Base-by-base conservation (phyloP, 192 early-diverging fungal species). In the Coemansia sp. region DNA sequence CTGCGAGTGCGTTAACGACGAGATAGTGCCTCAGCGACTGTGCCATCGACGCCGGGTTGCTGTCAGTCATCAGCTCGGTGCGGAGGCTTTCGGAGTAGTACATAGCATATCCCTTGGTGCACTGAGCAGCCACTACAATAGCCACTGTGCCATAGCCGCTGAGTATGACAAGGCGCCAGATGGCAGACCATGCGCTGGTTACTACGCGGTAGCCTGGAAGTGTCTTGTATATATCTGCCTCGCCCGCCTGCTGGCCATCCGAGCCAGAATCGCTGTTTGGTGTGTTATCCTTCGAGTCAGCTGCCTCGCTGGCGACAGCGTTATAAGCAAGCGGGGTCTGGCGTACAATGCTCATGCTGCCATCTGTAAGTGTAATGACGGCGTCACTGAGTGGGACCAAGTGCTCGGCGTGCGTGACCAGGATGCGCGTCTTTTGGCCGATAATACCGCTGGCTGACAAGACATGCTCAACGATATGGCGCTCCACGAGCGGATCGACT, bases 401-500 rank as follows among this genome's bases (percentile, higher is more conserved):
- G 53, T 79, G 77, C 27, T 59, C 54, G 12, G 82, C 79, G 69
- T 89, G 87, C 2, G 89, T 87, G 38, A 89, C 79, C 2, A 88
- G 72, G 11, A 91, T 65, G 0, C 84, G 73, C 1, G 87, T 84
- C 29, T 85, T 80, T 15, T 54, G 46, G 3, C 47, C 31, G 15
- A 68, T 82, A 11, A 58, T 79, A 0, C 71, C 87, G 62, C 59
- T 62, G 14, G 32, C 37, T 0, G 43, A 60, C 65, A 85, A 27
- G 59, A 84, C 66, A 53, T 79, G 35, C 24, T 89, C 79, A 36
- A 89, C 82, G 11, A 89, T 64, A 12, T 84, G 82, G 4, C 84
- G 81, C 19, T 81, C 86, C 1, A 88, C 87, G 40, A 80, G 85
- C 1, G 87, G 87, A 60, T 88, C 88, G 3, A 90, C 88, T 10